Base-by-base conservation (phyloP, 192 early-diverging fungal genomes). In the Coemansia sp. region DNA sequence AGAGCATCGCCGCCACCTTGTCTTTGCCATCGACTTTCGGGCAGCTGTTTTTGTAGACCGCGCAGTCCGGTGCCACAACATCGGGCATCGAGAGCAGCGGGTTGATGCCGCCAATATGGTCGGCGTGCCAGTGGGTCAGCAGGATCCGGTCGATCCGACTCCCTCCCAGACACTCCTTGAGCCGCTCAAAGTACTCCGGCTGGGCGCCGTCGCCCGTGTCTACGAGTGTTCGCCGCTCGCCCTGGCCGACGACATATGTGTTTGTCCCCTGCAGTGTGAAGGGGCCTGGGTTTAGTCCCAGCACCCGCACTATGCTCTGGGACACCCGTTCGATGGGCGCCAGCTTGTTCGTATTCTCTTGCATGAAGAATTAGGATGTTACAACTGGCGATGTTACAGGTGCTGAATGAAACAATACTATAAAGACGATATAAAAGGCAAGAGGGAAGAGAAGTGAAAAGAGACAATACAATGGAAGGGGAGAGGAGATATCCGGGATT, bases 261-360 rank as follows among this genome's bases (percentile, higher is more conserved):
- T 97, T 97, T 50, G 95, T 94, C 78, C 89, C 93, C 73, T 95
- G 89, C 7, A 95, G 79, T 8, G 91, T 92, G 57, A 93, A 92
- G 32, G 88, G 87, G 32, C 89, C 87, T 0, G 93, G 93, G 61
- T 95, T 95, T 10, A 91, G 79, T 8, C 91, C 93, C 8, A 93
- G 76, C 9, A 95, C 81, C 5, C 92, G 86, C 48, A 87, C 73
- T 4, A 93, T 86, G 50, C 84, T 74, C 12, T 78, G 65, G 6
- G 90, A 88, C 4, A 93, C 65, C 26, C 71, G 74, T 50, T 85
- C 70, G 26, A 90, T 83, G 54, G 74, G 63, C 56, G 85, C 78
- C 15, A 85, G 71, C 47, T 76, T 68, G 65, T 85, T 85, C 73
- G 87, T 87, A 66, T 69, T 85, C 49, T 15, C 45, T n/a, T n/a